Base-by-base conservation (phyloP, 2,329 filamentous ascomycete species). In the Penicillium sp. region DNA sequence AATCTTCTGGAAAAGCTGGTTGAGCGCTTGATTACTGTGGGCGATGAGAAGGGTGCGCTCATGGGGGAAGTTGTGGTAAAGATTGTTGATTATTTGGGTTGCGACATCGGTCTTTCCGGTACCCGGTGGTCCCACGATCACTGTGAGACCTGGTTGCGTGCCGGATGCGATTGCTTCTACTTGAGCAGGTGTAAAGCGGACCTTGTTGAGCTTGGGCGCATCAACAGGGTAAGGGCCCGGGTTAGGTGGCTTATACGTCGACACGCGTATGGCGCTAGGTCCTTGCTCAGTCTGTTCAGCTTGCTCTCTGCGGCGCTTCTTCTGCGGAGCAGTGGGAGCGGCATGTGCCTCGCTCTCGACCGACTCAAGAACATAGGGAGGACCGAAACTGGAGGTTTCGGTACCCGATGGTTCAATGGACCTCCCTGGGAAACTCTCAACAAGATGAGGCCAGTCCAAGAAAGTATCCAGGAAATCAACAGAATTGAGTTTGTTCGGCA, bases 81-180 rank as follows among this genome's bases (percentile, higher is more conserved):
- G 91, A 76, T 98, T 97, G 81, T 92, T 97, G 80, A 99, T 99
- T 75, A 98, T 96, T 77, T 99, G 95, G 4, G 94, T 97, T 53
- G 93, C 93, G 57, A 99, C 95, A 78, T 99, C 95, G n/a, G 95
- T 99, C 82, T 99, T 99, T 65, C 96, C 95, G 7, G 95, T 99
- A 58, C 95, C 95, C 8, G 95, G 95, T 58, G 95, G 95, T 0
- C 95, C 95, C 65, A 99, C 92, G 69, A 99, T 90, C 53, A 99
- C 87, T 1, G 94, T 97, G 56, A 99, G 84, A 22, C 96, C 95
- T 38, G 95, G 94, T 72, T 99, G 96, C 7, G 92, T 93, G 22
- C 95, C 95, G 44, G 94, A 97, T 63, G 91, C 88, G 71, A 99
- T 95, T 28, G 95, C 95, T 75, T 98, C 91, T 30, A 96, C 86